Base-by-base conservation (phyloP, 306 rosid genomes). In the Cotoneaster glaucophyllus region DNA sequence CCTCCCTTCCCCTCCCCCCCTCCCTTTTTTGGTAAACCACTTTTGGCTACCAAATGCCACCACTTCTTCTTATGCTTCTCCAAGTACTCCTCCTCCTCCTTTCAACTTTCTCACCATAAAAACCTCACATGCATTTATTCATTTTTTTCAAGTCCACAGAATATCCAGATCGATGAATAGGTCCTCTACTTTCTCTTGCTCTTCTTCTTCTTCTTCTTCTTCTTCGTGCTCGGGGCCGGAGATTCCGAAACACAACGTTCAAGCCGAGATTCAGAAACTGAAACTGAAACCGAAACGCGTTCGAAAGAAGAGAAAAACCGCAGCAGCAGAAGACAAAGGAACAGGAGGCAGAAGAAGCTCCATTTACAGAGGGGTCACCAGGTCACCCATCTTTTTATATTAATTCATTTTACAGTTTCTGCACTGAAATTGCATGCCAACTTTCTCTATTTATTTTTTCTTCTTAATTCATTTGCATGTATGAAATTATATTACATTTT, bases 351-450 rank as follows among this genome's bases (percentile, higher is more conserved):
- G 89, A 67, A 88, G 98, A 86, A 93, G 96, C 85, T 93, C 98
- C 54, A 79, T 91, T 77, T 91, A 93, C 86, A 93, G 97, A 86
- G 98, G 98, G 73, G 98, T 93, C 69, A 93, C 98, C 56, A 96
- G 93, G 98, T 89, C 25, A 19, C 28, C 56, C 53, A 3, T 72
- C 5, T 62, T 11, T 17, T n/a, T 3, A 21, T 8, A 4, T 67
- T 45, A 21, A 4, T 37, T 9, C 22, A 53, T 67, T 7, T 5
- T 28, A 6, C 66, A 62, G 15, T 28, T 57, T 57, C 28, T 57
- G 14, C 13, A 1, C 62, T 11, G 54, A 50, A 48, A 57, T 57
- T 56, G 28, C 62, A 56, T n/a, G 61, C 12, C 26, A 2, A n/a
- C n/a, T n/a, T n/a, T n/a, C n/a, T n/a, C n/a, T n/a, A n/a, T n/a